These are phyloP conservation scores for Boletus barrowsii DNA, from an alignment of 768 basidiomycete genomes.

Conservation along the genomic window DNA sequence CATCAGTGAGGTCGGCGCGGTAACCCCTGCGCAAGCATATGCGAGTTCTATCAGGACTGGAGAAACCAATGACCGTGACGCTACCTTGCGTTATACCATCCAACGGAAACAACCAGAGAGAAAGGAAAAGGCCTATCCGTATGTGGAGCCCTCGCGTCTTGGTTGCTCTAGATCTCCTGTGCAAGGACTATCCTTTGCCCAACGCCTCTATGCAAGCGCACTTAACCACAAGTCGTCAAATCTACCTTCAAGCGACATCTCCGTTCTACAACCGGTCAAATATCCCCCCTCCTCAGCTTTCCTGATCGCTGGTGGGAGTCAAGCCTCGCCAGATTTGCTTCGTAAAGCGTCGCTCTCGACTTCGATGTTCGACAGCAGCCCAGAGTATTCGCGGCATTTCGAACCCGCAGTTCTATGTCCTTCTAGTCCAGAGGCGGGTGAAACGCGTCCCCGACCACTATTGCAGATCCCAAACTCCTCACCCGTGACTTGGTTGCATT, in stretches of 20 bases:
- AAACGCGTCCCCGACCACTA: not conserved
- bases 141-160: not conserved
- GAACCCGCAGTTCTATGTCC: constrained; percentile 11
- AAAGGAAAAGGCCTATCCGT: not conserved
- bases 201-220: constrained; percentile 44
- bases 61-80: constrained; percentile 1
- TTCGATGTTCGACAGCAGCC: not conserved
- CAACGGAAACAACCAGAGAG: constrained; percentile 17
- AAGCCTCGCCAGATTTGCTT: not conserved
- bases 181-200: constrained; percentile 35
- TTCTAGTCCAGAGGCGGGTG: not conserved
- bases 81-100: constrained; percentile 13
- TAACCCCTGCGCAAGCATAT: constrained; percentile 24
- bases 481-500: not conserved
- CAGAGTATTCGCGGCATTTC: constrained; percentile 2
- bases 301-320: not conserved
- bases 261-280: constrained; percentile 6
- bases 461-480: not conserved
- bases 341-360: constrained; percentile 6
- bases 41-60: constrained; percentile 13
- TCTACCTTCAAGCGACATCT: not conserved
- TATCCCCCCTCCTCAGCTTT: not conserved
- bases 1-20: not conserved
- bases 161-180: constrained; percentile 4
- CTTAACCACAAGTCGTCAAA: constrained; percentile 16